These are phyloP conservation scores for Brettanomyces bruxellensis DNA, from an alignment of 805 yeast species.

Conservation along the genomic window DNA sequence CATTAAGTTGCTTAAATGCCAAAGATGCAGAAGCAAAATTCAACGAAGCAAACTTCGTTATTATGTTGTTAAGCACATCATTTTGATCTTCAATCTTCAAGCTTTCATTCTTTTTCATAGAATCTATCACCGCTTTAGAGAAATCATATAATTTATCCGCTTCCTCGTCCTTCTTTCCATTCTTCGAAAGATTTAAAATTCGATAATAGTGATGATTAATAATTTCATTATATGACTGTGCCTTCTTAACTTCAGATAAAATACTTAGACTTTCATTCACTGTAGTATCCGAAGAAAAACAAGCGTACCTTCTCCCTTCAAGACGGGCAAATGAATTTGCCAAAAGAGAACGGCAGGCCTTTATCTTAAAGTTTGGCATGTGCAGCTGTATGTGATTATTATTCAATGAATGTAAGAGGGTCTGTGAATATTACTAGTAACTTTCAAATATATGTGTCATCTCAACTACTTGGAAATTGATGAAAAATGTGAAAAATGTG, in stretches of 20 bases:
- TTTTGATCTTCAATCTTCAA: constrained; percentile 8
- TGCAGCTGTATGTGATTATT: too few species aligned
- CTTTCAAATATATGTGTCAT: too few species aligned
- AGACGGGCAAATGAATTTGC: too few species aligned
- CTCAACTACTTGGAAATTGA: too few species aligned
- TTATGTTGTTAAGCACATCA: constrained; percentile 15
- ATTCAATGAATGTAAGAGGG: too few species aligned
- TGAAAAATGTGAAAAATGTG: too few species aligned
- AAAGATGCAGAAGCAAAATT: constrained; percentile 19
- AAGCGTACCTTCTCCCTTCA: background rate
- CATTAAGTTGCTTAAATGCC: constrained; percentile 3
- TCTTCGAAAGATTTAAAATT: background rate
- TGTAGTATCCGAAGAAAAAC: background rate
- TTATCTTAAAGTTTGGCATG: too few species aligned
- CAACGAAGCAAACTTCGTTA: constrained; percentile 15
- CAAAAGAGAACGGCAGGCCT: too few species aligned
- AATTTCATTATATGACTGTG: constrained; percentile 3
- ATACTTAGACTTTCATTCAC: background rate
- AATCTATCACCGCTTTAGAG: constrained; percentile 5
- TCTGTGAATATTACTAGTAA: too few species aligned
- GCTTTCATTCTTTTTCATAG: constrained; percentile 5
- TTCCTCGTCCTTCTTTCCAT: constrained; percentile 3
- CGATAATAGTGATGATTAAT: constrained; percentile 8
- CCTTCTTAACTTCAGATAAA: background rate
- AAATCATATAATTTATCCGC: constrained; percentile 8